Base-by-base conservation (phyloP, 805 yeast species). In the Zygosaccharomyces rouxii region DNA sequence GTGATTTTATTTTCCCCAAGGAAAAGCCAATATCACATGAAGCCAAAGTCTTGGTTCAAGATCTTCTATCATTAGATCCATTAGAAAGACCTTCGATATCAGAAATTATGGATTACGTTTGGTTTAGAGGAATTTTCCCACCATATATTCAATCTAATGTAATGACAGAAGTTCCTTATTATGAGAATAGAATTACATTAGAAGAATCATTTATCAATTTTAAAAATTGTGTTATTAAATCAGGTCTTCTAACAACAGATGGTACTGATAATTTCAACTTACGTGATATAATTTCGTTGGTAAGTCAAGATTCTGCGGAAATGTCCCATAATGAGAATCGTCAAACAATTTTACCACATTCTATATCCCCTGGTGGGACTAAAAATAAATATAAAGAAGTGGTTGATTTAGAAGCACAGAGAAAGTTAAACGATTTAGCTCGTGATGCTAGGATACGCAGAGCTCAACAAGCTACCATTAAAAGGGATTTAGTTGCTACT, bases 341-440 rank as follows among this genome's bases (percentile, higher is more conserved):
- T 31, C 49, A 73, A 57, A 68, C 87, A 3, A 76, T 90, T 51
- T 73, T 90, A 57, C 98, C 98, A 31, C 86, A 84, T 58, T 86
- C 96, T 2, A 77, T 90, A 62, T 89, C 97, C 21, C 98, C 98
- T 14, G 92, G 92, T 56, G 89, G 88, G 62, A 89, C 96, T 40
- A 86, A 82, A 63, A 82, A 77, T 67, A 90, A 90, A 70, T 90
- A 90, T 69, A 84, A 84, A 64, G 94, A 86, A 62, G 80, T 83
- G 47, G 76, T 68, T n/a, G 70, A 66, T 51, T 46, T 65, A 35
- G 69, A 65, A 38, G 59, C 68, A 21, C 70, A 66, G 51, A 57
- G 56, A 44, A 65, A 56, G 47, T 51, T 66, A 33, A 66, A 65
- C 47, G 68, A 65, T 40, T 47, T 65, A 45, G 69, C 69, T 3